Evolutionary conservation across 306 rosid genomes (phyloP), one percentile per base, ranked within the genome.

Genomic region (Calophaca sinica): DNA sequence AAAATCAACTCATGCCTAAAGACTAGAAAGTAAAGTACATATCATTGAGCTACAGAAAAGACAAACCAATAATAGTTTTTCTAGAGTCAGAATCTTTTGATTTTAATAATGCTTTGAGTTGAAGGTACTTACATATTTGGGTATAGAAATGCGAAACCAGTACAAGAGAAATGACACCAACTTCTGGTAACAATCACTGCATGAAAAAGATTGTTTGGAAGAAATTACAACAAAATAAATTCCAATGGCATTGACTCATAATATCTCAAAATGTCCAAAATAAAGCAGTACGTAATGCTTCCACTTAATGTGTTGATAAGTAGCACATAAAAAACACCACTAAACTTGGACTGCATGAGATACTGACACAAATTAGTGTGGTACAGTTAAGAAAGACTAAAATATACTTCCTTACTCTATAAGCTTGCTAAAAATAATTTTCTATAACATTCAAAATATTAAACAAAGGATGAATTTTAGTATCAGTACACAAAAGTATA

Each of bases 111-210:
- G 61, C 42, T 53, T 49, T 36, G 33, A 79, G 79, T 49, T 80
- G 62, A 78, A 50, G 77, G 66, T 26, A 81, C 97, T 86, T 75
- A 86, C 97, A 62, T 75, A 51, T 82, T 78, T 86, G 32, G 97
- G 91, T 10, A 79, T 59, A 5, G 96, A 80, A 74, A 91, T 61
- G 39, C 97, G 98, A 76, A 87, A 94, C 92, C 98, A 94, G 77
- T 91, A 91, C 78, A 94, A 71, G 72, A 94, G 93, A 81, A 88
- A 91, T 2, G 93, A 90, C 57, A 90, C 92, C 84, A 94, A 48
- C 81, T 87, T 88, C 62, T 88, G 92, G 57, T 88, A 86, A 74
- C 98, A 94, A 9, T 85, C 93, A 2, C 94, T 87, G 92, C 94
- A 88, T 64, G 35, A 69, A 39, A 39, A 5, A 39, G 6, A 39